These are phyloP conservation scores for Diaporthe humulicola DNA, from an alignment of 2,329 filamentous ascomycete genomes.

Conservation along the genomic window DNA sequence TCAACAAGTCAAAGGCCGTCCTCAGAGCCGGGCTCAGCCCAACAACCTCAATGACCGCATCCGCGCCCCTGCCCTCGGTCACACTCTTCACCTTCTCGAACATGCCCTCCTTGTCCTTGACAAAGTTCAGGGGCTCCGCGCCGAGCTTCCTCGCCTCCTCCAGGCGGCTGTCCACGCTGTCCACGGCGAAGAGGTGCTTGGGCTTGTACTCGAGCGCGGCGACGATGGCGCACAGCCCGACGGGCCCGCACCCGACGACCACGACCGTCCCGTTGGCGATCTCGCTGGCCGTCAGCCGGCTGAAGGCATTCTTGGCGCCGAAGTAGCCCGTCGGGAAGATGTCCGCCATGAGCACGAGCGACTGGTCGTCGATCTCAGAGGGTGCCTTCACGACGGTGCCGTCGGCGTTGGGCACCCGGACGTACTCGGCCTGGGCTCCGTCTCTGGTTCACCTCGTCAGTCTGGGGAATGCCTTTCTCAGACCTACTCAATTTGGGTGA, in stretches of 20 bases:
- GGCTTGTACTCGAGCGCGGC: constrained; percentile 82
- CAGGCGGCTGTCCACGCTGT: constrained; percentile 81
- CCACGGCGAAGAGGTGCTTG: constrained; percentile 82
- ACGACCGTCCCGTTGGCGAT: constrained; percentile 79
- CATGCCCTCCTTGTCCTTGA: constrained; percentile 74
- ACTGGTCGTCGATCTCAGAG: constrained; percentile 77
- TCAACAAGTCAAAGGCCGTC: constrained; percentile 78
- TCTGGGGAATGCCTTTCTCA: background rate
- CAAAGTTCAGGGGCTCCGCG: constrained; percentile 87
- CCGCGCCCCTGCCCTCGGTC: constrained; percentile 85
- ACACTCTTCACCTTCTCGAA: constrained; percentile 78
- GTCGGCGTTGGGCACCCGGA: constrained; percentile 85
- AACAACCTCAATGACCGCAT: constrained; percentile 86
- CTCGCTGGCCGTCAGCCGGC: constrained; percentile 60
- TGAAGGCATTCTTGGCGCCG: constrained; percentile 83
- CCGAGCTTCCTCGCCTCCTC: constrained; percentile 80
- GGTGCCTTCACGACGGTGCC: constrained; percentile 83
- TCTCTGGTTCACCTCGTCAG: constrained; percentile 55
- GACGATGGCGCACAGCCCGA: constrained; percentile 86
- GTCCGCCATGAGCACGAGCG: constrained; percentile 89
- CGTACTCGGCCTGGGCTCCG: constrained; percentile 86
- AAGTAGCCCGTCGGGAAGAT: constrained; percentile 93
- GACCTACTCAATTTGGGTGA: background rate
- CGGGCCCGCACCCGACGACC: constrained; percentile 86
- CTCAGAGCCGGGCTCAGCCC: constrained; percentile 77